These are phyloP conservation scores for Venturia nashicola DNA, from an alignment of 2,329 filamentous ascomycete genomes.

Conservation along the genomic window DNA sequence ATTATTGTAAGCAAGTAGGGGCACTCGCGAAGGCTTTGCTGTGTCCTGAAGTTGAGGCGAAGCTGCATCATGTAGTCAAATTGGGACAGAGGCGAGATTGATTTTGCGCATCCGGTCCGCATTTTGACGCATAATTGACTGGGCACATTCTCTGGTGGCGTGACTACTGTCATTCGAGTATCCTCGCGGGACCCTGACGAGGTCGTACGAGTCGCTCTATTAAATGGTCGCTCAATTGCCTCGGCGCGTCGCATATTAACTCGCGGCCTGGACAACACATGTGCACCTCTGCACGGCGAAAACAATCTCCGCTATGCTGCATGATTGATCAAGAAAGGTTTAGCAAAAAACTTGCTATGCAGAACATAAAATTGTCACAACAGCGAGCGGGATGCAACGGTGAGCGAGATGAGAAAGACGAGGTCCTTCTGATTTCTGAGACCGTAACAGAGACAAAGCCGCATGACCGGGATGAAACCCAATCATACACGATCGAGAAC, in stretches of 20 bases:
- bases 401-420: not conserved
- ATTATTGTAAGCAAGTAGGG: not conserved
- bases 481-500: not conserved
- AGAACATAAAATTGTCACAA: not conserved
- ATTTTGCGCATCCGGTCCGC: not conserved
- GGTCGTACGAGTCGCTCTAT: not conserved
- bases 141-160: too few species aligned
- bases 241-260: not conserved
- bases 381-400: too few species aligned
- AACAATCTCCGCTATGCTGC: not conserved
- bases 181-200: not conserved
- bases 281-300: not conserved
- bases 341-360: not conserved
- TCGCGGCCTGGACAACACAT: not conserved
- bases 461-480: too few species aligned
- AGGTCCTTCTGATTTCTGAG: not conserved
- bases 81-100: not conserved
- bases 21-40: too few species aligned
- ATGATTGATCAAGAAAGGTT: not conserved
- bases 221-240: not conserved
- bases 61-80: not conserved
- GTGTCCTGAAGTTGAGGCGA: not conserved
- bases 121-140: not conserved
- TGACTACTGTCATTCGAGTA: not conserved
- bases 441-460: not conserved